Base-by-base conservation (phyloP, 179 eudicot species). In the Spinacia oleracea region DNA sequence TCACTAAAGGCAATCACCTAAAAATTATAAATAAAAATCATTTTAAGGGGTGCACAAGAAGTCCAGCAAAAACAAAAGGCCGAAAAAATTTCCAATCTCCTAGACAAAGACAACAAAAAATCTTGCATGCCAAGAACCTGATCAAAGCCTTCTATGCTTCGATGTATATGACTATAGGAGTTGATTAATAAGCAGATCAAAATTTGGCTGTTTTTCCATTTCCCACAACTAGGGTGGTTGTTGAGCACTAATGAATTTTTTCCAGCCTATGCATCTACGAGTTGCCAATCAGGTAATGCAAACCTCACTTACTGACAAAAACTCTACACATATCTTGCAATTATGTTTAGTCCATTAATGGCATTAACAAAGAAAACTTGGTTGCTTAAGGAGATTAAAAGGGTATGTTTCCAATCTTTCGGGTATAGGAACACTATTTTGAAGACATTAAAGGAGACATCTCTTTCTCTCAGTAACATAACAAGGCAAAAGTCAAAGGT, bases 1-100 rank as follows among this genome's bases (percentile, higher is more conserved):
- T 96, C 99, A 80, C 99, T 86, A 80, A 96, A 96, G 56, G 99
- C 99, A 87, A 96, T 92, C 79, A 93, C 87, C 98, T 93, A 85
- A 53, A 74, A 78, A 77, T 55, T 50, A 70, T 59, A 58, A 64
- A 78, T 43, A 58, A 56, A 40, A 79, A 71, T 42, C 21, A 69
- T 12, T 38, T 31, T 21, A 40, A 29, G 75, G 20, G 27, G 20
- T 18, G 9, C 58, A 51, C 45, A 50, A 50, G 2, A 8, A 62
- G 4, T n/a, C 27, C 32, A 34, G 43, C 29, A 34, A 15, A 31
- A 8, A 72, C 7, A 72, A 32, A 40, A 11, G 18, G 31, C 31
- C 35, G 2, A 66, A 40, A 42, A 29, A 32, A 46, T 27, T 35
- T 35, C 14, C 25, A 63, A 63, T 5, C 18, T 20, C 2, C 5